A percentile compares a stretch with the other conserved stretches of the same genome.
phyloP scores from a whole-genome alignment of 352 stramenopile genomes.

The Phytophthora hibernalis region DNA sequence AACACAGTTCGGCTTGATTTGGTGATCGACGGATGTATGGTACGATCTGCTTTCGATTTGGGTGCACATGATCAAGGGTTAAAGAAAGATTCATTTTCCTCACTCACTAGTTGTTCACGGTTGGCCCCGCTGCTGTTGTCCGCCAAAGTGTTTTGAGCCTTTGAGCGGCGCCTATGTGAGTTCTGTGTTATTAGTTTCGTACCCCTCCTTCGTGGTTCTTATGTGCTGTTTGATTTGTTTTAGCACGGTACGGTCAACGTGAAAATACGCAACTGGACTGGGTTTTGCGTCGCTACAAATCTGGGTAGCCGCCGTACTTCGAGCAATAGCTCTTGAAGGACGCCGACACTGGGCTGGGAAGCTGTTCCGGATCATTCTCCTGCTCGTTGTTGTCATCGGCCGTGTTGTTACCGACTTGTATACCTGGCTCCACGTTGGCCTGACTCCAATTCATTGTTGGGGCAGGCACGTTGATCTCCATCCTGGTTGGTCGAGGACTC shows the following conservation, averaged over 20 bases:
- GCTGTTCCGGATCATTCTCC: conserved; percentile 27
- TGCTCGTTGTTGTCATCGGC: conserved; percentile 22
- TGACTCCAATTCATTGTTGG: conserved; percentile 51
- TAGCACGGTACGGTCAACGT: conserved; percentile 13
- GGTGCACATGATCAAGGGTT: conserved; percentile 27
- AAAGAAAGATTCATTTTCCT: conserved; percentile 51
- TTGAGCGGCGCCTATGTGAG: conserved; percentile 33
- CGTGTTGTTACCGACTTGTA: conserved; percentile 18
- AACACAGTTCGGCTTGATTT: background rate
- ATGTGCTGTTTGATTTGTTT: conserved; percentile 31
- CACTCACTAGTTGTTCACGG: conserved; percentile 38
- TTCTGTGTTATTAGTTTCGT: conserved; percentile 19
- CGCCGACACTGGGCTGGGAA: conserved; percentile 40
- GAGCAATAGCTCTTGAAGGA: conserved; percentile 87
- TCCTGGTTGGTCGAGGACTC: conserved; percentile 29
- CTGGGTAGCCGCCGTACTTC: conserved; percentile 86
- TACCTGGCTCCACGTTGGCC: conserved; percentile 34
- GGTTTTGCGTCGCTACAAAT: conserved; percentile 32
- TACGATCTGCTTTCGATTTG: conserved; percentile 38
- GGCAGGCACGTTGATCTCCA: conserved; percentile 31
- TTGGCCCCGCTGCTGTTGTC: conserved; percentile 10
- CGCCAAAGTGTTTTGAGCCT: conserved; percentile 20
- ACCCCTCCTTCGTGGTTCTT: conserved; percentile 25
- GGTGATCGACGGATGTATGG: conserved; percentile 28
- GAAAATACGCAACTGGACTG: background rate